phyloP scores from a whole-genome alignment of 352 stramenopile genomes.

The Pythium angustatum region DNA sequence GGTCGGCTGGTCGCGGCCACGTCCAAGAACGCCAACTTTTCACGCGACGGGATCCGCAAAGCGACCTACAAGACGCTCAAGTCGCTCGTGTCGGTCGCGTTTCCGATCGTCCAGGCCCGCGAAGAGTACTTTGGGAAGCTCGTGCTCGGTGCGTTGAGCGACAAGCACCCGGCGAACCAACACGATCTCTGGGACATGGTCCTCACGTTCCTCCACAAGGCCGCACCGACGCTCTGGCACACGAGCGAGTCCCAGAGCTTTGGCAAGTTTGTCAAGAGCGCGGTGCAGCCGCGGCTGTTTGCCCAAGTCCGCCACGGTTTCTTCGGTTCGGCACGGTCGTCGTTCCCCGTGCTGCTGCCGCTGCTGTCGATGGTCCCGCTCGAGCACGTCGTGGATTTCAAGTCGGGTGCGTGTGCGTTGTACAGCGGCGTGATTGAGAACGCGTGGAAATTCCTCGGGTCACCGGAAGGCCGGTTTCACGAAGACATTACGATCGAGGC shows the following conservation, averaged over 20 bases:
- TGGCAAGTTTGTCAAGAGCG: slow-evolving; percentile 61
- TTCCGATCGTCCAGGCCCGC: slow-evolving; percentile 39
- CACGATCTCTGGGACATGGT: slow-evolving; percentile 74
- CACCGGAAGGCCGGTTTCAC: slow-evolving; percentile 48
- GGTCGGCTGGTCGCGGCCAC: slow-evolving; percentile 48
- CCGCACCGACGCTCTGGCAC: slow-evolving; percentile 43
- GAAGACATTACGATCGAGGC: slow-evolving; percentile 57
- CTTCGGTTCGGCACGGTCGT: slow-evolving; percentile 65
- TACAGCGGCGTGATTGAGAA: slow-evolving; percentile 71
- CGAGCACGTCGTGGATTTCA: slow-evolving; percentile 46
- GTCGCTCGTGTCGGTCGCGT: slow-evolving; percentile 48
- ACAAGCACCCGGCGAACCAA: slow-evolving; percentile 72
- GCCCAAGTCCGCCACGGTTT: slow-evolving; percentile 78
- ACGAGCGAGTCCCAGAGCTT: slow-evolving; percentile 37
- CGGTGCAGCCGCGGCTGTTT: slow-evolving; percentile 66
- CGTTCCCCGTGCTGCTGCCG: slow-evolving; percentile 69
- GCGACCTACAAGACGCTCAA: slow-evolving; percentile 61
- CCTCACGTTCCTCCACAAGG: slow-evolving; percentile 66
- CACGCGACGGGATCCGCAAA: slow-evolving; percentile 64
- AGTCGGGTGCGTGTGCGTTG: slow-evolving; percentile 41
- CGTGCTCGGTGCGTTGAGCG: slow-evolving; percentile 61
- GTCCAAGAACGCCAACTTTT: slow-evolving; percentile 80
- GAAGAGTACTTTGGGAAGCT: slow-evolving; percentile 74
- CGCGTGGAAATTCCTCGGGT: slow-evolving; percentile 71
- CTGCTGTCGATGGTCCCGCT: slow-evolving; percentile 77